phyloP scores from a whole-genome alignment of 139 green algal genomes.

The Chlorella sp. region DNA sequence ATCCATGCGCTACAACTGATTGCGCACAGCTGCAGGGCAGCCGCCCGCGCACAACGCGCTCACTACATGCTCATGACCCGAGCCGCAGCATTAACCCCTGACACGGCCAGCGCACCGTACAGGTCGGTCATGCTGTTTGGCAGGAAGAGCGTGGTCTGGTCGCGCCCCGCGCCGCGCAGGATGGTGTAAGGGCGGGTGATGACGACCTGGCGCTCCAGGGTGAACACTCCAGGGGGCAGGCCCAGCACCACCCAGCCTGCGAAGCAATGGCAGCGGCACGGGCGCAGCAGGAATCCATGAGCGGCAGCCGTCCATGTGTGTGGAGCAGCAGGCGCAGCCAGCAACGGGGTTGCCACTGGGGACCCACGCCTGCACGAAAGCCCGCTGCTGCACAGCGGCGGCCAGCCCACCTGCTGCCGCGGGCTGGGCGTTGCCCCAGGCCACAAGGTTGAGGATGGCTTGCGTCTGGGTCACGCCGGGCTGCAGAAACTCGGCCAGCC shows the following conservation, averaged over 20 bases:
- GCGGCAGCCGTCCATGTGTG: no score
- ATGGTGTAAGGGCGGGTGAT: not conserved
- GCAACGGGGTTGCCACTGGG: no score
- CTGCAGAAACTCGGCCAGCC: not conserved
- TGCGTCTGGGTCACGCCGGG: not conserved
- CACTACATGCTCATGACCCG: no score
- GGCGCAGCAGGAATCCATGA: not conserved
- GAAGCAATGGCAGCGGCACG: not conserved
- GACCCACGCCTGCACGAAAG: no score
- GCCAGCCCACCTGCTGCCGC: not conserved
- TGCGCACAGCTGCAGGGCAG: no score
- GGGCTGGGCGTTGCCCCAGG: constrained; percentile 3
- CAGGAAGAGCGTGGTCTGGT: constrained; percentile 16
- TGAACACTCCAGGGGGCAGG: not conserved
- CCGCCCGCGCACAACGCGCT: no score
- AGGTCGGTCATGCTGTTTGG: not conserved
- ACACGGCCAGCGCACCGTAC: not conserved
- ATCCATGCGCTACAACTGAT: no score
- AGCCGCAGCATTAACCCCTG: no score
- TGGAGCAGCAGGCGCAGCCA: no score
- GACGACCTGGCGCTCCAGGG: not conserved
- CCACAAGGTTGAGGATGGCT: not conserved
- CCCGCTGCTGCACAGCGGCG: no score
- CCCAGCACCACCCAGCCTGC: constrained; percentile 9
- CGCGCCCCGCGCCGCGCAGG: constrained; percentile 10